phyloP scores from a whole-genome alignment of 164 flowering plant species.

The Liriodendron chinense region DNA sequence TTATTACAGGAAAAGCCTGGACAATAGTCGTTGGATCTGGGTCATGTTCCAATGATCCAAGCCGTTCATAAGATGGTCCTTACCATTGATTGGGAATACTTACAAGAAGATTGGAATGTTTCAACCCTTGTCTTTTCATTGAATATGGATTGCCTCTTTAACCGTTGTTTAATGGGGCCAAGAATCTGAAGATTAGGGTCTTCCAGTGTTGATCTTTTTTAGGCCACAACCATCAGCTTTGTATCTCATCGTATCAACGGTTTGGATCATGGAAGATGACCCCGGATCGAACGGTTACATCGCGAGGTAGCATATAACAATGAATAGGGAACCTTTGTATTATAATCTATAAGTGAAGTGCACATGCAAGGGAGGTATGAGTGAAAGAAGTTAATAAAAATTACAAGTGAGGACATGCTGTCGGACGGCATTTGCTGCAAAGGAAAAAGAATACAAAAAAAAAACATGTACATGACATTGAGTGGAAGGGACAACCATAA shows the following conservation, averaged over 20 bases:
- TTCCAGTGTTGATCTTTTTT: background rate
- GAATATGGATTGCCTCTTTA: too few relatives aligned
- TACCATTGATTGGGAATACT: background rate
- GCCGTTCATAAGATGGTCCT: background rate
- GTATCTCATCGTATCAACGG: background rate
- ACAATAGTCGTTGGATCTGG: background rate
- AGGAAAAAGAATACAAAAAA: slow-evolving; percentile 8
- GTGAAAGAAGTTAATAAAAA: slow-evolving; percentile 6
- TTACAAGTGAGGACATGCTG: slow-evolving; percentile 35
- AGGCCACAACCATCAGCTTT: background rate
- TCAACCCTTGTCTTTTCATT: background rate
- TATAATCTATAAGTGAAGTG: slow-evolving; percentile 22
- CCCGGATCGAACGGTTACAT: background rate
- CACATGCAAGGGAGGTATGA: slow-evolving; percentile 36
- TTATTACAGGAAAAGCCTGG: background rate
- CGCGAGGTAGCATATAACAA: background rate
- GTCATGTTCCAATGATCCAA: background rate
- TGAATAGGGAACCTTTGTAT: background rate
- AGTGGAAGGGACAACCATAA: slow-evolving; percentile 30
- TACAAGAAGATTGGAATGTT: background rate
- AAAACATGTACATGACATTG: slow-evolving; percentile 20
- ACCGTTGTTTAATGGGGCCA: background rate
- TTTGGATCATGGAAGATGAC: background rate
- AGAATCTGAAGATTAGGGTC: background rate
- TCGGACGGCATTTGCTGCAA: slow-evolving; percentile 37